Evolutionary conservation across 2,329 filamentous ascomycete species (phyloP).

Genomic region (Plenodomus tracheiphilus): DNA sequence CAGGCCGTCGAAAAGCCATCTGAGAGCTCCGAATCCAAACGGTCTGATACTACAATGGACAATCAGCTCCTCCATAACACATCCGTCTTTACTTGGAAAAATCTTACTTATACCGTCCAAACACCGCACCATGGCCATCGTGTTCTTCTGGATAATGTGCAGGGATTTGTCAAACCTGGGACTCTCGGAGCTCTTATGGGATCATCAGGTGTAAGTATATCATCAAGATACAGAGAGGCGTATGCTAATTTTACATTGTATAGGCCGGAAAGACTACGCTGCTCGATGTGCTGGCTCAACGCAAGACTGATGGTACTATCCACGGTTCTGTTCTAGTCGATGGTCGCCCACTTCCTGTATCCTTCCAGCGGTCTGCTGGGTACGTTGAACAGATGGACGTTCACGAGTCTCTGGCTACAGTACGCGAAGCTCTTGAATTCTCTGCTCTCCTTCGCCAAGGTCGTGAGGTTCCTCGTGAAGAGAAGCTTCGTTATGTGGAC

Average conservation of each 20-base stretch:
- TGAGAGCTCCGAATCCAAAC: not conserved
- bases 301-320: slow-evolving; percentile 81
- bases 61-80: slow-evolving; percentile 62
- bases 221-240: not conserved
- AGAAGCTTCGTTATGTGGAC: slow-evolving; percentile 64
- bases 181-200: slow-evolving; percentile 50
- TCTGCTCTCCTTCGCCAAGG: slow-evolving; percentile 63
- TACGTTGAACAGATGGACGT: slow-evolving; percentile 60
- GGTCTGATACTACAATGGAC: slow-evolving; percentile 16
- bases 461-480: slow-evolving; percentile 53
- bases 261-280: slow-evolving; percentile 37
- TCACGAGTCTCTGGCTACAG: slow-evolving; percentile 60
- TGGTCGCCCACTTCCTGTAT: slow-evolving; percentile 69
- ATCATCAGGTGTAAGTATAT: slow-evolving; percentile 18
- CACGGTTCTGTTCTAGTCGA: slow-evolving; percentile 79
- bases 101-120: slow-evolving; percentile 61
- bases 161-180: slow-evolving; percentile 58
- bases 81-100: slow-evolving; percentile 67
- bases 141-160: slow-evolving; percentile 55
- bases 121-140: slow-evolving; percentile 38
- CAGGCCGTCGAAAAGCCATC: slow-evolving; percentile 22
- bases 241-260: not conserved
- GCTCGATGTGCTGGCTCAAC: slow-evolving; percentile 59
- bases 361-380: slow-evolving; percentile 78
- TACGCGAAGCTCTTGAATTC: slow-evolving; percentile 63